Conservation (phyloP, 257 asterid genomes). For the Oldenlandia corymbosa region DNA sequence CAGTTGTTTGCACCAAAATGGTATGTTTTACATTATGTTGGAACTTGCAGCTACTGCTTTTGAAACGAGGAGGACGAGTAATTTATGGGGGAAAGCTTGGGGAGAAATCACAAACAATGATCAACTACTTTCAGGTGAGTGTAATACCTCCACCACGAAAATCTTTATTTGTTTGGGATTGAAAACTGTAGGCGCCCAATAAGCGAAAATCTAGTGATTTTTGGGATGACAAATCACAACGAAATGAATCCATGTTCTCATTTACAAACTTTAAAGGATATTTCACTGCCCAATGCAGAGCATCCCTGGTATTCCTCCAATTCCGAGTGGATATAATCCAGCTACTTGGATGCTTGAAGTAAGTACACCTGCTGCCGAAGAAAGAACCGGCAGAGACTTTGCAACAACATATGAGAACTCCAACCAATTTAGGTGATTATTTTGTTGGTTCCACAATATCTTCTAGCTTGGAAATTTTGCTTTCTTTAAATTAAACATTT, state of each 20-base stretch:
- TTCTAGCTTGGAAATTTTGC: too few species aligned
- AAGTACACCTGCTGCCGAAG: slow-evolving; percentile 68
- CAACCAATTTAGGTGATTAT: slow-evolving; percentile 50
- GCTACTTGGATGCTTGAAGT: slow-evolving; percentile 98
- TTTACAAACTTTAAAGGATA: neutral
- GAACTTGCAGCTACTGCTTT: slow-evolving; percentile 61
- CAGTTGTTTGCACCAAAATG: neutral
- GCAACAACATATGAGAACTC: slow-evolving; percentile 53
- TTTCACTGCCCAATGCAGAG: slow-evolving; percentile 27
- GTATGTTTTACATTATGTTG: neutral
- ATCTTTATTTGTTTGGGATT: neutral
- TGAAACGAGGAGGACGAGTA: slow-evolving; percentile 93
- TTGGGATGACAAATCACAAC: neutral
- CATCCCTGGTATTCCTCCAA: slow-evolving; percentile 51
- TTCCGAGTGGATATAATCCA: slow-evolving; percentile 70
- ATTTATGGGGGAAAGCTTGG: slow-evolving; percentile 94
- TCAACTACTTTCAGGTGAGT: slow-evolving; percentile 71
- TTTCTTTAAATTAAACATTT: slow-evolving; percentile 2
- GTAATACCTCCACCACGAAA: neutral
- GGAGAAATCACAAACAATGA: slow-evolving; percentile 60
- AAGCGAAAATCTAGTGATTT: too few species aligned
- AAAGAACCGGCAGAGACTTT: slow-evolving; percentile 53
- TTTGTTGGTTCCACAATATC: too few species aligned
- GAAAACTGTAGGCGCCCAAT: too few species aligned
- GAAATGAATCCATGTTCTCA: neutral